Evolutionary conservation across 2,329 filamentous ascomycete species (phyloP).

Genomic region (Aspergillus puulaauensis): DNA sequence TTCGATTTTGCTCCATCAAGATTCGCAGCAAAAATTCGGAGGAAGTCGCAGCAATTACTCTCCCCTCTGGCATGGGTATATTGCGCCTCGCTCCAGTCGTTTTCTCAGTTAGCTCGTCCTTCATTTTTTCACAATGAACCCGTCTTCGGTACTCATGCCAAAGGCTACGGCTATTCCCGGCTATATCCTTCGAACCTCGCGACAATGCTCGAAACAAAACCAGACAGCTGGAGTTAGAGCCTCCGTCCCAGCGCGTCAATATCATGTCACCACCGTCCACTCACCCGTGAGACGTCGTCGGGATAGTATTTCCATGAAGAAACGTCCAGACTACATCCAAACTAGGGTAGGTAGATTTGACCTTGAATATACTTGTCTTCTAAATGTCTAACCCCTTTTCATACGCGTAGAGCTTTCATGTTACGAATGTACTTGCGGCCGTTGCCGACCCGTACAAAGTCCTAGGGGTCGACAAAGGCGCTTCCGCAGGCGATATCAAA

Average conservation of each 20-base stretch:
- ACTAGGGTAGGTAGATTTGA: slow-evolving; percentile 31
- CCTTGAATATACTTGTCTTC: neutral
- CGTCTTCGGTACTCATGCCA: slow-evolving; percentile 40
- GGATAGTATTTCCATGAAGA: slow-evolving; percentile 25
- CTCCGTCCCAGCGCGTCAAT: slow-evolving; percentile 36
- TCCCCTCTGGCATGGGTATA: slow-evolving; percentile 11
- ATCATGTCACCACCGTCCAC: slow-evolving; percentile 31
- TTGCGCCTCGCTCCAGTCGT: slow-evolving; percentile 2
- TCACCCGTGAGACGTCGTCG: slow-evolving; percentile 28
- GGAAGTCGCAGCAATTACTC: neutral
- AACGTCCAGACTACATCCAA: slow-evolving; percentile 22
- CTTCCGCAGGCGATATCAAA: slow-evolving; percentile 87
- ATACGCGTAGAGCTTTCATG: slow-evolving; percentile 41
- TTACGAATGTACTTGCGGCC: slow-evolving; percentile 58
- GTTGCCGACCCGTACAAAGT: slow-evolving; percentile 83
- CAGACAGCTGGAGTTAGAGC: slow-evolving; percentile 27
- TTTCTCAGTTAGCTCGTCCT: neutral
- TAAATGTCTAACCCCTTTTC: slow-evolving; percentile 9
- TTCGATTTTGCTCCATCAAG: slow-evolving; percentile 25
- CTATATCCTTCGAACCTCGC: slow-evolving; percentile 42
- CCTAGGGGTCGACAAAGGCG: slow-evolving; percentile 78
- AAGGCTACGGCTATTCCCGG: slow-evolving; percentile 44
- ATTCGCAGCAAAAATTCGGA: slow-evolving; percentile 13
- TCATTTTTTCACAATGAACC: slow-evolving; percentile 37
- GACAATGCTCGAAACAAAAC: slow-evolving; percentile 39